phyloP scores from a whole-genome alignment of 805 yeast species.

The Saccharomycopsis sp. region DNA sequence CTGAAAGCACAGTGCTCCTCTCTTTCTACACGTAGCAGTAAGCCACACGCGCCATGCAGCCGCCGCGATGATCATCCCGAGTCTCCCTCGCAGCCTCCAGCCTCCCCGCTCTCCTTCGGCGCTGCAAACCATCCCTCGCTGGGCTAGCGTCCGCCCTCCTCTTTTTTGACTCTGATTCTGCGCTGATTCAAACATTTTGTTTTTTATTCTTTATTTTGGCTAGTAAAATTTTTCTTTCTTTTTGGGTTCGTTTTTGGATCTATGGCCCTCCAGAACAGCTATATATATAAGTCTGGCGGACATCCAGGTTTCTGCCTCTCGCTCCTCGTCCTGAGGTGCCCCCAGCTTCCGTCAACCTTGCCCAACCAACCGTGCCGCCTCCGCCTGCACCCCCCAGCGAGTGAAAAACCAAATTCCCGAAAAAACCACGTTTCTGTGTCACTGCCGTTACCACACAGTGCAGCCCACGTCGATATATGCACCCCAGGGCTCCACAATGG shows the following conservation, averaged over 20 bases:
- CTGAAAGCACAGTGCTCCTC: no score
- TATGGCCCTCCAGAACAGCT: background rate
- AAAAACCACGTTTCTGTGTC: background rate
- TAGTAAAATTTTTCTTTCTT: background rate
- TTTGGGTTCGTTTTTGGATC: background rate
- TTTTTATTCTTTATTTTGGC: no score
- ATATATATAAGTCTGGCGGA: background rate
- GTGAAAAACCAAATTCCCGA: background rate
- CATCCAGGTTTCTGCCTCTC: background rate
- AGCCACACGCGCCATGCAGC: no score
- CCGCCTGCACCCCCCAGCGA: background rate
- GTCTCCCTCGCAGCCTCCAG: no score
- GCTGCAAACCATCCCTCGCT: no score
- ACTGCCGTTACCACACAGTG: no score
- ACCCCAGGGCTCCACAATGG: background rate
- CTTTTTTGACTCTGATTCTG: background rate
- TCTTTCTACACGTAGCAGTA: no score
- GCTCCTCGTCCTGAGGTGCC: background rate
- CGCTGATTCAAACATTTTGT: background rate
- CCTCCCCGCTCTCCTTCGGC: no score
- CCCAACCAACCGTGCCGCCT: background rate
- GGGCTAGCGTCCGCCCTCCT: background rate
- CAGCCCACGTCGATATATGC: background rate
- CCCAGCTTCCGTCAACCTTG: background rate
- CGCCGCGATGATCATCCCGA: no score